Evolutionary conservation across 2,329 filamentous ascomycete species (phyloP), one percentile per base, ranked within the genome.

Genomic region (Aspergillus aculeatus): DNA sequence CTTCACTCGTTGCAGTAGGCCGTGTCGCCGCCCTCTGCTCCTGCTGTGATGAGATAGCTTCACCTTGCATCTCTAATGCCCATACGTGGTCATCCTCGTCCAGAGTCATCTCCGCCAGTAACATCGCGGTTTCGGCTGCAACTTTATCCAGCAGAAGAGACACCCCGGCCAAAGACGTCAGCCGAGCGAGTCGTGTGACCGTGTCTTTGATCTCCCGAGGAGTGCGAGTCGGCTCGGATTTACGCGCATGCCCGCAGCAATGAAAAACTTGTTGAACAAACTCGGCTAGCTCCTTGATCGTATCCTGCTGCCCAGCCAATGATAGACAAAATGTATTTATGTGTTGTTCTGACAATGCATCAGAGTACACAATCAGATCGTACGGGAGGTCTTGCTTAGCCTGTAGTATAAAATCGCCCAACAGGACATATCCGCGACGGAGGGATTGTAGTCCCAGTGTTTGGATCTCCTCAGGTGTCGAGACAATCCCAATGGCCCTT

Each of bases 71-170:
- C 14, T 76, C 71, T 12, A 72, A 61, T 5, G 77, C 76, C 73
- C 76, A 78, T 14, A 68, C 57, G 61, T 77, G 75, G 56, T 77
- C 73, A 38, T 76, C 70, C 3, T 72, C 68, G 47, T 77, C 72
- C 48, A 71, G 65, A 16, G 73, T 76, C 10, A 62, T 64, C 61
- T 78, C 76, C 10, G 77, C 77, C 61, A 78, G 73, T 5, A 70
- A 66, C 71, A 79, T 76, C 4, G 76, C 77, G 12, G 73, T 68
- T 55, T 78, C 76, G 12, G 76, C 70, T 2, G 73, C 72, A 5
- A 77, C 66, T 52, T 72, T 74, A 5, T 71, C 67, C 12, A 78
- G 65, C 5, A 77, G 64, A 7, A 64, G 56, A 16, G 68, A 69
- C 24, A 75, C 58, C 10, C 66, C 68, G 9, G 65, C 56, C 4